Conservation (phyloP, 75 land plant genomes). For the Cupressus sempervirens region DNA sequence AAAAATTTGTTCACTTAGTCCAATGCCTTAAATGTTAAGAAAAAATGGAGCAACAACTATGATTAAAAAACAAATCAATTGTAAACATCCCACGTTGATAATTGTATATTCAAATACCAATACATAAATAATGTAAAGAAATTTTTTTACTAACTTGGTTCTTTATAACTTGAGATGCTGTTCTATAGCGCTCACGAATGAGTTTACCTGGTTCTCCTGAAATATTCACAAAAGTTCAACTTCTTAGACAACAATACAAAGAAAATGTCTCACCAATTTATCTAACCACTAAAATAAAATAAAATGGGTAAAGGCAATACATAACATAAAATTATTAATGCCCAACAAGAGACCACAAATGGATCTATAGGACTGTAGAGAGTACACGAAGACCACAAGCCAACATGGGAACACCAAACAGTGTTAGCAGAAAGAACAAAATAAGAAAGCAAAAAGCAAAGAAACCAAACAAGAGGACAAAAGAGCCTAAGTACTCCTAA, state of each 20-base stretch:
- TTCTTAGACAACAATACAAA: neutral
- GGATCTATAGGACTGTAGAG: too few relatives aligned
- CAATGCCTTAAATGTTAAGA: neutral
- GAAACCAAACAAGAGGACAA: too few relatives aligned
- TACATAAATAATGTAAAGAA: neutral
- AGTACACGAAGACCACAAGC: too few relatives aligned
- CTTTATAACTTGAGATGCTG: conserved; percentile 89
- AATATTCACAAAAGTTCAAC: conserved; percentile 2
- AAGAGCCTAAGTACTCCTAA: too few relatives aligned
- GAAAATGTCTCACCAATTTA: neutral
- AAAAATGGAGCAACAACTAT: neutral
- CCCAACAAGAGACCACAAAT: too few relatives aligned
- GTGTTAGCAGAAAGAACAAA: too few relatives aligned
- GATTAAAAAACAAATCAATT: neutral
- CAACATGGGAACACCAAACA: too few relatives aligned
- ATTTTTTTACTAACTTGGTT: conserved; percentile 63
- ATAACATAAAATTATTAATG: too few relatives aligned
- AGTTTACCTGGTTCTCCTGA: conserved; percentile 90
- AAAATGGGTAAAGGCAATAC: neutral
- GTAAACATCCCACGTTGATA: neutral
- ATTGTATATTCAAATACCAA: neutral
- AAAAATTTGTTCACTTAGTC: neutral
- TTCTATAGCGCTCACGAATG: conserved; percentile 87
- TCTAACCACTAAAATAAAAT: neutral
- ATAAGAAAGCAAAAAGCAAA: too few relatives aligned